Conservation (phyloP, 2,329 filamentous ascomycete genomes). For the Colletotrichum sp. region DNA sequence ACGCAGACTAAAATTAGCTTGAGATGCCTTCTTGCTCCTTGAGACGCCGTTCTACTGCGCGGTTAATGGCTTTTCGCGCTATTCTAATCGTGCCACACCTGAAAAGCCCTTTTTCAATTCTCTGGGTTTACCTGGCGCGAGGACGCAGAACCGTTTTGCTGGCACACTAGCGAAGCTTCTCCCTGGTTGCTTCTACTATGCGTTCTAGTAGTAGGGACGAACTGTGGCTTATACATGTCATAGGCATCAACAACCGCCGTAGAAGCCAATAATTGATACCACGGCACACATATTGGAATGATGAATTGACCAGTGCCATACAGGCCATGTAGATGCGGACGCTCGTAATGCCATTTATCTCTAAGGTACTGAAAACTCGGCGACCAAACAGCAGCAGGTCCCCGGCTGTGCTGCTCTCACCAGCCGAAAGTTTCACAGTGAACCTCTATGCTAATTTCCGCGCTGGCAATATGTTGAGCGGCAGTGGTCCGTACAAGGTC, state of each 20-base stretch:
- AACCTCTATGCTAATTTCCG: not conserved
- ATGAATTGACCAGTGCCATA: not conserved
- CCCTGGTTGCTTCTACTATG: not conserved
- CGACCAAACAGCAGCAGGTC: not conserved
- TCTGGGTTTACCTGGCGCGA: not conserved
- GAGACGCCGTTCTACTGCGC: not conserved
- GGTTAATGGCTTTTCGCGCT: not conserved
- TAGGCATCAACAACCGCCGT: not conserved
- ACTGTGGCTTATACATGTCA: not conserved
- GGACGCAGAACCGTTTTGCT: not conserved
- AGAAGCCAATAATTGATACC: not conserved
- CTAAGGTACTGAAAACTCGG: not conserved
- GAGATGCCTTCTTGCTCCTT: not conserved
- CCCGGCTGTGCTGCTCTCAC: not conserved
- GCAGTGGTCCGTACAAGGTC: not conserved
- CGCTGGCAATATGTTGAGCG: not conserved
- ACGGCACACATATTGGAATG: not conserved
- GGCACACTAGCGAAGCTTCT: not conserved
- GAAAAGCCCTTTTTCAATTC: not conserved
- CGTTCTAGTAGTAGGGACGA: not conserved
- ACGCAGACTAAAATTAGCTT: not conserved
- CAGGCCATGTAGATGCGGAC: not conserved
- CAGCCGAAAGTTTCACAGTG: not conserved
- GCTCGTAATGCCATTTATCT: not conserved
- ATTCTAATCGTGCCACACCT: not conserved